Evolutionary conservation across 225 moss, liverwort and hornwort genomes (phyloP), one percentile per base, ranked within the genome.

Genomic region (Sphagnum tenellum): DNA sequence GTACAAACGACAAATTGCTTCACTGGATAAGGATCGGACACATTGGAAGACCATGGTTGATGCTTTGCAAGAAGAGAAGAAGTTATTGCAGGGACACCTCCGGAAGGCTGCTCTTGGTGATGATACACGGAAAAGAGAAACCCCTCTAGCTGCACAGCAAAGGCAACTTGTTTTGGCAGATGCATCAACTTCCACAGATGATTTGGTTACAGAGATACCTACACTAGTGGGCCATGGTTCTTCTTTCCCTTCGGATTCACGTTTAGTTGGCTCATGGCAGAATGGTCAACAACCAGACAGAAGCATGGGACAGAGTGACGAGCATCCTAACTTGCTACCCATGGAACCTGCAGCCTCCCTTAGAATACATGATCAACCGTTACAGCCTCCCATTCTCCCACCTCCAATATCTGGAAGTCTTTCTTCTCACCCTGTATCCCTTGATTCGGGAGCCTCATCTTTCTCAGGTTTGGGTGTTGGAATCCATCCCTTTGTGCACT

Each of bases 61-160:
- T 68, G 98, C 98, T 56, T 76, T 99, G 63, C 90, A 99, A 76
- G 98, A 99, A 86, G 98, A 99, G 65, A 99, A 99, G 76, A 84
- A 81, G 72, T 71, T 99, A 60, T 71, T 93, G 65, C 90, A 93
- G 79, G 70, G 80, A 45, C 98, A 89, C 46, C 75, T 99, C 49
- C 89, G 89, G 29, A 85, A 90, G 72, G 78, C 89, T 59, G 81
- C 80, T 56, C 74, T 73, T 57, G 83, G 72, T 70, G 85, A 77
- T 66, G 80, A 88, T 62, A 65, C 75, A 14, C 69, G 69, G 12
- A 63, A 72, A 56, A 79, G 57, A 55, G 82, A 83, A 44, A 69
- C 59, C 45, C 58, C 74, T 52, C 69, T 78, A 65, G 67, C 64
- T 58, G 59, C 73, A 60, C 79, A 77, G 57, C 70, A 74, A 64